These are phyloP conservation scores for Batkoa obscura DNA, from an alignment of 371 early-diverging fungal genomes.

Conservation along the genomic window DNA sequence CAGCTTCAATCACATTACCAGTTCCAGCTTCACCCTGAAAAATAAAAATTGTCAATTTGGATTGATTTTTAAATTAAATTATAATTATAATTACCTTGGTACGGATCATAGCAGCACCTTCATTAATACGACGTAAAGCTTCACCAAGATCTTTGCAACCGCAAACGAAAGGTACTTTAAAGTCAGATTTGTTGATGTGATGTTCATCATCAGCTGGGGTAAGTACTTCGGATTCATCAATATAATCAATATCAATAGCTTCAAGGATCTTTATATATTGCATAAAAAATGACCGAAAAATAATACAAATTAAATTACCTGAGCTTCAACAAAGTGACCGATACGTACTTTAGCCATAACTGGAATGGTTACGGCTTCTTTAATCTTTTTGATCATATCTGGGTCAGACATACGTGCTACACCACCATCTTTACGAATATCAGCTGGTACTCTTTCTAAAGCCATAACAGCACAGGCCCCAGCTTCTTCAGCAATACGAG, in stretches of 20 bases:
- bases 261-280: conserved; percentile 58
- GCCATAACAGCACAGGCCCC: conserved; percentile 98
- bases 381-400: conserved; percentile 90
- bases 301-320: conserved; percentile 19
- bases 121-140: conserved; percentile 86
- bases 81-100: conserved; percentile 33
- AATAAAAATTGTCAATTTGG: background rate
- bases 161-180: conserved; percentile 88
- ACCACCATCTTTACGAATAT: conserved; percentile 93
- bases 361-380: conserved; percentile 86
- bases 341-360: conserved; percentile 98
- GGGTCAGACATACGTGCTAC: conserved; percentile 98
- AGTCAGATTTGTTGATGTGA: conserved; percentile 87
- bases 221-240: conserved; percentile 92
- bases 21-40: conserved; percentile 85
- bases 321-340: conserved; percentile 95
- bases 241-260: conserved; percentile 80
- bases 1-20: conserved; percentile 90
- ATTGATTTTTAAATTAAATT: background rate
- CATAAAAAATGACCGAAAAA: too few relatives aligned
- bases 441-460: conserved; percentile 94
- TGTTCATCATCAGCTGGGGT: conserved; percentile 84
- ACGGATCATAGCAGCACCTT: conserved; percentile 95
- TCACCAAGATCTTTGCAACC: conserved; percentile 92
- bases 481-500: conserved; percentile 92